phyloP scores from a whole-genome alignment of 768 basidiomycete genomes.

The Pisolithus tinctorius region DNA sequence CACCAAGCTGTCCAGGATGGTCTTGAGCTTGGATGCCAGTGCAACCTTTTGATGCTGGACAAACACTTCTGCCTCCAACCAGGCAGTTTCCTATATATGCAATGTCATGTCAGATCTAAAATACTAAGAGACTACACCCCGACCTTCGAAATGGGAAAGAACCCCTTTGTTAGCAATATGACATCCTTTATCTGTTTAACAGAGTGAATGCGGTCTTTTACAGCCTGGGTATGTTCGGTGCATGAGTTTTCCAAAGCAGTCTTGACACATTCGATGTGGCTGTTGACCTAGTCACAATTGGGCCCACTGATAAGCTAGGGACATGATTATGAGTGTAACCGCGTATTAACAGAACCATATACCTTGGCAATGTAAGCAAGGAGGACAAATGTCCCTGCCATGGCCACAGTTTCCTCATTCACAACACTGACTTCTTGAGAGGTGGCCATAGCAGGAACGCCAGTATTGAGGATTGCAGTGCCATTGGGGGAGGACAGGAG shows the following conservation, averaged over 20 bases:
- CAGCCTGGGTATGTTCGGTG: conserved; percentile 85
- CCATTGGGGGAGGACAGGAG: conserved; percentile 81
- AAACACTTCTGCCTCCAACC: conserved; percentile 85
- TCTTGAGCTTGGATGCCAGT: conserved; percentile 83
- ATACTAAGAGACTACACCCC: conserved; percentile 3
- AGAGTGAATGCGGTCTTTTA: conserved; percentile 85
- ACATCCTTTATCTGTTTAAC: conserved; percentile 96
- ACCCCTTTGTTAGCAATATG: conserved; percentile 79
- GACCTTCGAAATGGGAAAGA: conserved; percentile 91
- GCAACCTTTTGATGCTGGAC: conserved; percentile 84
- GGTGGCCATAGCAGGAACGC: conserved; percentile 84
- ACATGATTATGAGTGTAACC: conserved; percentile 11
- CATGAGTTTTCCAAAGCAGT: conserved; percentile 76
- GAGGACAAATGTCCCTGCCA: conserved; percentile 77
- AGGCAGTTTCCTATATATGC: conserved; percentile 72
- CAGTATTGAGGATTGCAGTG: conserved; percentile 84
- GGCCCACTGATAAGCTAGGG: conserved; percentile 71
- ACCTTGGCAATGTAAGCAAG: conserved; percentile 80
- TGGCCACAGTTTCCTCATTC: conserved; percentile 92
- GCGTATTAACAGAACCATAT: conserved; percentile 17
- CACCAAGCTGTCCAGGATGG: conserved; percentile 96
- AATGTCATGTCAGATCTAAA: neutral
- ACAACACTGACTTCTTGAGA: conserved; percentile 96
- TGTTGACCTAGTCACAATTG: conserved; percentile 88
- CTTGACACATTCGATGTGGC: conserved; percentile 80